Evolutionary conservation across 352 stramenopile species (phyloP), one percentile per base, ranked within the genome.

Genomic region (Phytopythium aichiense): DNA sequence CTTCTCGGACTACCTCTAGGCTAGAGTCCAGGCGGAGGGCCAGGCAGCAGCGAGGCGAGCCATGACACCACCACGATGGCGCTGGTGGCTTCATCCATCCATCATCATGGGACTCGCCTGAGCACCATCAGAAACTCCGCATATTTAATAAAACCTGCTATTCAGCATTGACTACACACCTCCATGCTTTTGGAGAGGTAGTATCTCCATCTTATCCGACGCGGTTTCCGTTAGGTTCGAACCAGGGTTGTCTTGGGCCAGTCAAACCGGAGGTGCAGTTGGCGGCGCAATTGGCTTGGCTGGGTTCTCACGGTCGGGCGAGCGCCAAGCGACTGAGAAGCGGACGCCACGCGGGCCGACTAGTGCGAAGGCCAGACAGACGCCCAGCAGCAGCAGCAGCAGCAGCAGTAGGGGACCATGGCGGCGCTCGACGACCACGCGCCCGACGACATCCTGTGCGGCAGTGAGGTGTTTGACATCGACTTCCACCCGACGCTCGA

Each of bases 391-490:
- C 33, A 38, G 33, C 33, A 38, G 33, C 33, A 40, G 35, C 35
- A 40, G 35, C 35, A 40, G 35, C 35, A 40, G 8, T 18, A 42
- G 22, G 60, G 35, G n/a, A 73, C 52, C 51, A 90, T 89, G 81
- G 74, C 64, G 53, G 77, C 81, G 63, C 69, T 87, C 55, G 77
- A 91, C 61, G 83, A 92, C 60, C 81, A 92, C 72, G 84, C 82
- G 58, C 85, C 85, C 15, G 77, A 91, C 49, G 84, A 94, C 38
- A 90, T 96, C 56, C 72, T 74, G 60, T 89, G 84, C 67, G 65
- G 73, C 53, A 82, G 75, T 56, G 79, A 94, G 33, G 84, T 94
- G 30, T 94, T 94, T 57, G 83, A 93, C 72, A 84, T 94, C 53
- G 84, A 91, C 71, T 96, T 96, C 70, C 87, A 96, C 58, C 87